phyloP scores from a whole-genome alignment of 2,329 filamentous ascomycete genomes.

The Sporothrix protearum region DNA sequence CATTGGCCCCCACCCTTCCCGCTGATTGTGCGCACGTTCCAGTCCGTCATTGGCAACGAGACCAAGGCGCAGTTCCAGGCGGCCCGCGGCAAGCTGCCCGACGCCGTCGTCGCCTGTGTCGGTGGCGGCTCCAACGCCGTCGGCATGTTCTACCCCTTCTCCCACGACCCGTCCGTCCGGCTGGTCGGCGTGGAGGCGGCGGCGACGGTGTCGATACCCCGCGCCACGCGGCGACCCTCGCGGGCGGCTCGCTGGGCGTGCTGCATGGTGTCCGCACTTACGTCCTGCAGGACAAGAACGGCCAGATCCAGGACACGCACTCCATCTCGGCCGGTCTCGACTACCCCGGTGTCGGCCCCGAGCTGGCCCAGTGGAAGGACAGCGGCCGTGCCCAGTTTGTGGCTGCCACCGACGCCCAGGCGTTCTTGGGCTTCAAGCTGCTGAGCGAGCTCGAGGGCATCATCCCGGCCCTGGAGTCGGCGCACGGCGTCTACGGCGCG shows the following conservation, averaged over 20 bases:
- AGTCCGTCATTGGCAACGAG: conserved; percentile 92
- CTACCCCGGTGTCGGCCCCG: conserved; percentile 94
- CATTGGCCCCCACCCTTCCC: conserved; percentile 96
- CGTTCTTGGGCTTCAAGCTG: conserved; percentile 80
- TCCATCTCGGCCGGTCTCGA: conserved; percentile 95
- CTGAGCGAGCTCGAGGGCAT: conserved; percentile 90
- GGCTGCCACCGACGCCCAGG: conserved; percentile 85
- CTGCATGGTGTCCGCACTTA: conserved; percentile 96
- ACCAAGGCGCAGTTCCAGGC: conserved; percentile 88
- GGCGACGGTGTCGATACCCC: conserved; percentile 86
- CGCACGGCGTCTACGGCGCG: conserved; percentile 87
- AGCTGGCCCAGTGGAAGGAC: conserved; percentile 92
- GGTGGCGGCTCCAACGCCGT: conserved; percentile 92
- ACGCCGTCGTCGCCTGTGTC: conserved; percentile 94
- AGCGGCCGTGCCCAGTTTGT: conserved; percentile 80
- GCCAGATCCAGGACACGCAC: conserved; percentile 92
- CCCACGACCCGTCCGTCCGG: conserved; percentile 78
- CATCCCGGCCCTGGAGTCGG: conserved; percentile 90
- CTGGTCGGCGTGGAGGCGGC: conserved; percentile 92
- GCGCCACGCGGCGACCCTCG: conserved; percentile 83
- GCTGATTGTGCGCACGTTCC: conserved; percentile 95
- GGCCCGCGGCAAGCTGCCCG: conserved; percentile 82
- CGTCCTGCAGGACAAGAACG: conserved; percentile 85
- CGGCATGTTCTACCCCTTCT: conserved; percentile 98
- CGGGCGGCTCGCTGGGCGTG: conserved; percentile 83